Evolutionary conservation across 2,329 filamentous ascomycete species (phyloP), one percentile per base, ranked within the genome.

Genomic region (Ophiostoma tasmaniense): DNA sequence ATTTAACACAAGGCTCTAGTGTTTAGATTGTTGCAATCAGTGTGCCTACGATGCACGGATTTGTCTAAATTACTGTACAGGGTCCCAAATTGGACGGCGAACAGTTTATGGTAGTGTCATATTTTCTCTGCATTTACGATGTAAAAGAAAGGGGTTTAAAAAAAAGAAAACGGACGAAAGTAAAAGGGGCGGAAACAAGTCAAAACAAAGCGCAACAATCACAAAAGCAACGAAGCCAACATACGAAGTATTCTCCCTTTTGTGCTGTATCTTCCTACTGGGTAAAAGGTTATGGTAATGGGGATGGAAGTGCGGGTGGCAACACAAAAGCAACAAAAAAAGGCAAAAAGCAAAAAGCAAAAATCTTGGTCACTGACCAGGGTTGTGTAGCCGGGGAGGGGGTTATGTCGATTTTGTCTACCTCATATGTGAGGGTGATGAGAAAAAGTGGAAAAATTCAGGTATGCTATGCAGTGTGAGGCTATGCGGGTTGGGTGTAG

Each of bases 281-380:
- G 25, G 25, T 22, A 13, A 59, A 64, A n/a, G n/a, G 33, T 64
- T 7, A 64, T 37, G 17, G 61, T 37, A 30, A 35, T 61, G 55
- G 61, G 33, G 61, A 64, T 37, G 30, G 61, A 20, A 64, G 61
- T 65, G 37, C 45, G 64, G 64, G 64, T 65, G n/a, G 64, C 22
- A 4, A 64, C 30, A 35, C 6, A 64, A 45, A 45, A 39, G 64
- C 22, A 11, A 64, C 14, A 35, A 17, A 64, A 45, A 45, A 33
- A 33, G 8, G 33, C 33, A 33, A 33, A 33, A 33, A 8, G 5
- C 5, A 33, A 33, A 33, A 33, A 8, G 5, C 3, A 25, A 35
- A 35, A 64, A n/a, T 64, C 33, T 37, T 64, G 61, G 61, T 37
- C 17, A 35, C 17, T 64, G 17, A 22, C 61, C 61, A 64, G 33